Evolutionary conservation across 2,329 filamentous ascomycete genomes (phyloP).

Genomic region (Fusarium phyllophilum): DNA sequence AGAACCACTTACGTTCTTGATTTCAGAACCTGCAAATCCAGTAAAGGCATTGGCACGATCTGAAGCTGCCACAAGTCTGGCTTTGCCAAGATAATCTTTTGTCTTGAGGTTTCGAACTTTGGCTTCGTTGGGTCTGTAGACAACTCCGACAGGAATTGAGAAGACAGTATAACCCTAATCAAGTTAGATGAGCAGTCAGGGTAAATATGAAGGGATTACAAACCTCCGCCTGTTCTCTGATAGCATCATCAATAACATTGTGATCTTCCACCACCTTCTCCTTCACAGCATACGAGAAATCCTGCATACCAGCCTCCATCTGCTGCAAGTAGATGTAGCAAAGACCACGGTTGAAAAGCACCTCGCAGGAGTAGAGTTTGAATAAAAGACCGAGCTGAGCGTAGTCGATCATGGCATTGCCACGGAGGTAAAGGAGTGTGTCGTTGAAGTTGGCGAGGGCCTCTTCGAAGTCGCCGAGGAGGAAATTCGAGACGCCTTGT

Average conservation of each 20-base stretch:
- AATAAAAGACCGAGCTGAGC: conserved; percentile 95
- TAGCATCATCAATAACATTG: conserved; percentile 97
- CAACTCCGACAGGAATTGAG: conserved; percentile 93
- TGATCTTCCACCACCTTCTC: conserved; percentile 97
- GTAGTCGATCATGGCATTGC: conserved; percentile 98
- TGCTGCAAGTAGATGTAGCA: conserved; percentile 98
- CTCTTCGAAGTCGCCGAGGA: conserved; percentile 96
- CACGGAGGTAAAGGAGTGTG: conserved; percentile 90
- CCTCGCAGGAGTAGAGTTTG: conserved; percentile 96
- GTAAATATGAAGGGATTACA: conserved; percentile 28
- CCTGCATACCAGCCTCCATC: conserved; percentile 88
- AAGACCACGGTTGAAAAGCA: conserved; percentile 94
- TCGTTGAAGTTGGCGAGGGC: conserved; percentile 99
- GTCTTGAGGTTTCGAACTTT: conserved; percentile 98
- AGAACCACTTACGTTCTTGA: conserved; percentile 71
- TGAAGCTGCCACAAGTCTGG: conserved; percentile 89
- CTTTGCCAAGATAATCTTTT: conserved; percentile 97
- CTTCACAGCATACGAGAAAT: conserved; percentile 89
- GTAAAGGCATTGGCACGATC: conserved; percentile 84
- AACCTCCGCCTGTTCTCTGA: conserved; percentile 91
- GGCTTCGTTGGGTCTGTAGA: conserved; percentile 95
- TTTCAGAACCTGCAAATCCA: conserved; percentile 81
- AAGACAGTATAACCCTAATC: conserved; percentile 94
- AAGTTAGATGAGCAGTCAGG: conserved; percentile 41
- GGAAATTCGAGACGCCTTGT: conserved; percentile 96